Base-by-base conservation (phyloP, 176 grass and related monocot species). In the Triticum timopheevii region DNA sequence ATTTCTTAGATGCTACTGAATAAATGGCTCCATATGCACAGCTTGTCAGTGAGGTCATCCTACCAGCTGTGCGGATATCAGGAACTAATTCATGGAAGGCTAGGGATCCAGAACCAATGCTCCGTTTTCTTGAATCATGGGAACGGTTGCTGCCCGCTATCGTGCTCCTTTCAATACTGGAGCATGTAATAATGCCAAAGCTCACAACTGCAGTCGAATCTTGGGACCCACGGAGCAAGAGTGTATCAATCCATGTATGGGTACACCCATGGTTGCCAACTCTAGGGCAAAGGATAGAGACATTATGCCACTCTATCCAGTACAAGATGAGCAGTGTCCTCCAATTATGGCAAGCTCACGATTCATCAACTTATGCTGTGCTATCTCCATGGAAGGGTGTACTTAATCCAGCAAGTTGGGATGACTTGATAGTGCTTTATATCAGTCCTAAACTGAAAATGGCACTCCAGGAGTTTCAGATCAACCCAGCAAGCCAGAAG, bases 371-470 rank as follows among this genome's bases (percentile, higher is more conserved):
- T 71, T 97, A 88, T 85, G 87, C 88, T 58, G 86, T 97, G 73
- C n/a, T 97, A 38, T 93, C 85, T 63, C 95, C 95, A 63, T 97
- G 93, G 93, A 95, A 95, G 87, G 93, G 88, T 80, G 95, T 93
- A 30, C 93, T 97, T 88, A 84, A 94, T 90, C 74, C 85, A 4
- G 91, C 89, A 78, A 97, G 84, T 61, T 97, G 91, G 95, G 95
- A 97, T 79, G 82, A 86, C 77, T 52, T 97, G 69, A 97, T 93
- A 70, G 85, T 97, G 70, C 87, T 87, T 10, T 87, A 97, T 77
- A 97, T 93, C 44, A 58, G 95, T 63, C 95, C 95, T 16, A 97
- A 97, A 61, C 69, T 97, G 85, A 89, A 76, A 79, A 69, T 89
- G 33, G 89, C 95, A 17, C 58, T 97, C 39, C 90, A 93, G 68